Base-by-base conservation (phyloP, 1,284 basidiomycete genomes). In the Papiliotrema nemorosa region DNA sequence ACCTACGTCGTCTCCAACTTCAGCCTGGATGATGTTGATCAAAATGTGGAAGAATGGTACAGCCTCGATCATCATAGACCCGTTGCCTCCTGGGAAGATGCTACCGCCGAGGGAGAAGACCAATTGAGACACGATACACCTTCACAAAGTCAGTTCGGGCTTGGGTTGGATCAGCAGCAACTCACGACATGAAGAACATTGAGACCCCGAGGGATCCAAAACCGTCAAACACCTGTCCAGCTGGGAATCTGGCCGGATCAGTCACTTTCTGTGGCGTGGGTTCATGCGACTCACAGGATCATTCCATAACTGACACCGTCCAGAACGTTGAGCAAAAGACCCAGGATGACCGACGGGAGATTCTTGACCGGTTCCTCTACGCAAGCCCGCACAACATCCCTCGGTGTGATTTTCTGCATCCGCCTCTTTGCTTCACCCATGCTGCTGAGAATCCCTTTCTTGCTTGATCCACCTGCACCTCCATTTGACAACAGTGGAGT, bases 51-150 rank as follows among this genome's bases (percentile, higher is more conserved):
- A 96, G 77, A 97, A 97, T 0, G 94, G 93, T 58, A 96, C 90
- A 12, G 92, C 90, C 73, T 97, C 93, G 57, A 97, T 97, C 91
- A 97, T 96, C 92, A 97, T 97, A 49, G 88, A 93, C 9, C 92
- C 92, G 74, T 96, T 97, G 0, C 86, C 90, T 41, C 87, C 72
- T 5, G 76, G 76, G 73, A 97, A 97, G 35, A 87, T 87, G 58
- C 88, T 91, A 1, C 89, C 92, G 1, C 92, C 91, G 13, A 84
- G 76, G 0, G 88, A 87, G 72, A 90, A 97, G 1, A 87, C 81
- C 18, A 97, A 76, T 70, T 98, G 94, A 0, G 90, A 79, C 31
- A 96, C 74, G 50, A 94, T 78, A 47, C 84, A 83, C 1, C 80
- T 82, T 50, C 52, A 44, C 37, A 27, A 27, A 3, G 31, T 34